Evolutionary conservation across 2,329 filamentous ascomycete species (phyloP).

Genomic region (Incumbomyces lentus): DNA sequence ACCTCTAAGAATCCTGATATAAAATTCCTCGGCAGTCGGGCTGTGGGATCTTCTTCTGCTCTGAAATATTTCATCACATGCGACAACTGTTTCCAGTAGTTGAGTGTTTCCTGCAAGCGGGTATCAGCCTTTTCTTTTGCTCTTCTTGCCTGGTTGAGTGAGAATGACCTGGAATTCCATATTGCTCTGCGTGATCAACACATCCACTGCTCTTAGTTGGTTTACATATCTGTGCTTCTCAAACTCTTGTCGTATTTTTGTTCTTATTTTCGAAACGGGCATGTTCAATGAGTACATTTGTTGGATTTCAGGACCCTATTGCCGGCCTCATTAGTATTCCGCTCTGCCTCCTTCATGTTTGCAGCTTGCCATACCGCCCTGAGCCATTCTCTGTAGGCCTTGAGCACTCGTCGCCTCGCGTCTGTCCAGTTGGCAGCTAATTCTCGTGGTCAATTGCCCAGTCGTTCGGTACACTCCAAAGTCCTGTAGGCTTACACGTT

Average conservation of each 20-base stretch:
- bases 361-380: slow-evolving; percentile 63
- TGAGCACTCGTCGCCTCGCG: slow-evolving; percentile 75
- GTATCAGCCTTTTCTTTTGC: background rate
- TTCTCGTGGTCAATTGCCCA: slow-evolving; percentile 20
- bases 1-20: slow-evolving; percentile 94
- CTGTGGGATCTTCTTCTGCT: slow-evolving; percentile 67
- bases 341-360: slow-evolving; percentile 4
- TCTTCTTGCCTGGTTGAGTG: background rate
- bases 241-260: slow-evolving; percentile 92
- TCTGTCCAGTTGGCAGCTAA: slow-evolving; percentile 81
- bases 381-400: slow-evolving; percentile 90
- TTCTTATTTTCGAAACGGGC: slow-evolving; percentile 76
- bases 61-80: slow-evolving; percentile 97
- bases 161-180: slow-evolving; percentile 76
- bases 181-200: slow-evolving; percentile 81
- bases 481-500: slow-evolving; percentile 51
- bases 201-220: slow-evolving; percentile 78
- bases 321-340: slow-evolving; percentile 11
- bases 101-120: slow-evolving; percentile 75
- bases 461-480: too few relatives aligned
- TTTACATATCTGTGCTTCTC: slow-evolving; percentile 90
- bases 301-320: slow-evolving; percentile 88
- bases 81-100: slow-evolving; percentile 96
- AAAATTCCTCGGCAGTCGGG: slow-evolving; percentile 75
- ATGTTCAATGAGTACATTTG: slow-evolving; percentile 91